Evolutionary conservation across 1,139 yeast species (phyloP), one percentile per base, ranked within the genome.

Genomic region (Eremothecium coryli): DNA sequence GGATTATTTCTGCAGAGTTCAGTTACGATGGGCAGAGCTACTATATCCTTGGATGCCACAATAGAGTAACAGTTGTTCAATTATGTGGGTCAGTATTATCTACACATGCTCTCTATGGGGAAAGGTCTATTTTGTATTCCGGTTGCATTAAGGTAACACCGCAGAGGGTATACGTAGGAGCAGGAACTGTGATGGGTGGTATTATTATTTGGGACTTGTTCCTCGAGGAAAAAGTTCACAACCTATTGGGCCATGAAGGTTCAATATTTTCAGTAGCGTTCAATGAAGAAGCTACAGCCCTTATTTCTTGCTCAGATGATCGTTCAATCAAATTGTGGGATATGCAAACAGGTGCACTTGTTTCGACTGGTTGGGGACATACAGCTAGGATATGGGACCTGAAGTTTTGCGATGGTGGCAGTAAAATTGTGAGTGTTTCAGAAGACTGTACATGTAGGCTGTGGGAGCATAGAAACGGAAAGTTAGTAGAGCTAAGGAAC

Each of bases 341-440:
- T 44, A 61, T 78, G 42, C 48, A 52, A 5, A 50, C 67, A 2
- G 90, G 93, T 0, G 46, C 61, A 5, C 60, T 76, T 21, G 45
- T 82, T 23, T 80, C 90, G 1, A 72, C 76, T 25, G 97, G 95
- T 0, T 90, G 97, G 96, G 97, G 97, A 11, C 98, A 90, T 54
- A 80, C 82, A 3, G 88, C 97, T 0, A 70, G 98, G 52, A 86
- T 90, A 28, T 90, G 98, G 98, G 72, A 71, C 28, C 64, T 90
- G 35, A 67, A 67, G 29, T 85, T 86, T 54, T 70, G 65, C 41
- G 57, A 59, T n/a, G 43, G 55, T 5, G 54, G 60, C 26, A 43
- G 49, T 2, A 50, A 56, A 9, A 52, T 79, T 1, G 62, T 72
- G 18, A 80, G 93, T 58, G 75, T 77, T 10, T 86, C 95, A 7